These are phyloP conservation scores for Magnolia officinalis DNA, from an alignment of 164 flowering plant genomes.

Conservation along the genomic window DNA sequence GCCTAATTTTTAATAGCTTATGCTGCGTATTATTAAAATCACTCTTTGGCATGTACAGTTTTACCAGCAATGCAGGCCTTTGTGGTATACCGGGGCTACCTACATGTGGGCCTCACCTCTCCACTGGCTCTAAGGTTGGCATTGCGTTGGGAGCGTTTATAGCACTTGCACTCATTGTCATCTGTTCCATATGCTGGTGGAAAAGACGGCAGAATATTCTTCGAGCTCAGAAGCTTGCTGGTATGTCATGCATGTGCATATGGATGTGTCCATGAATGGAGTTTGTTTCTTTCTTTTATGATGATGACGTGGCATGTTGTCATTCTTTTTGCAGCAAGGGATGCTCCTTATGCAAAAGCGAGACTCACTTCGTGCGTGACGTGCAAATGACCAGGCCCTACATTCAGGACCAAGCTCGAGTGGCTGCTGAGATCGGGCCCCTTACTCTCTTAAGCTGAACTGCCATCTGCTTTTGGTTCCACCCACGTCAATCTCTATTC, in stretches of 20 bases:
- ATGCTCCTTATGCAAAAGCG: conserved; percentile 96
- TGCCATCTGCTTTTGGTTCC: background rate
- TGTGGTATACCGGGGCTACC: conserved; percentile 96
- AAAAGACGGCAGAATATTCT: conserved; percentile 91
- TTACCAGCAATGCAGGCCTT: conserved; percentile 86
- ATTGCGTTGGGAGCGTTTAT: conserved; percentile 50
- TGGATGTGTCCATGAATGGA: background rate
- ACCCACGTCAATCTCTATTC: background rate
- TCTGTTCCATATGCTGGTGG: conserved; percentile 69
- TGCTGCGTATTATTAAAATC: background rate
- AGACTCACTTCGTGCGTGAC: conserved; percentile 83
- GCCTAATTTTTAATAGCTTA: background rate
- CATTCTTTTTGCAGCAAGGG: conserved; percentile 61
- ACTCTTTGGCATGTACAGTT: conserved; percentile 40
- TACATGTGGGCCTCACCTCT: conserved; percentile 79
- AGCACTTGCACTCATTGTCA: conserved; percentile 42
- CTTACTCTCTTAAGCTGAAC: conserved; percentile 60
- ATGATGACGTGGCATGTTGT: background rate
- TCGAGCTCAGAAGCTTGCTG: conserved; percentile 75
- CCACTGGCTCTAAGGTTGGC: conserved; percentile 69
- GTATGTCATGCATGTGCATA: conserved; percentile 29
- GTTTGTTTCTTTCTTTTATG: too few species aligned
- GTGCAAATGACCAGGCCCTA: conserved; percentile 74
- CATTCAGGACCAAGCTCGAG: conserved; percentile 49
- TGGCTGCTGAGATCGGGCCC: conserved; percentile 81